Evolutionary conservation across 352 stramenopile genomes (phyloP), one percentile per base, ranked within the genome.

Genomic region (Phytophthora pinifolia): DNA sequence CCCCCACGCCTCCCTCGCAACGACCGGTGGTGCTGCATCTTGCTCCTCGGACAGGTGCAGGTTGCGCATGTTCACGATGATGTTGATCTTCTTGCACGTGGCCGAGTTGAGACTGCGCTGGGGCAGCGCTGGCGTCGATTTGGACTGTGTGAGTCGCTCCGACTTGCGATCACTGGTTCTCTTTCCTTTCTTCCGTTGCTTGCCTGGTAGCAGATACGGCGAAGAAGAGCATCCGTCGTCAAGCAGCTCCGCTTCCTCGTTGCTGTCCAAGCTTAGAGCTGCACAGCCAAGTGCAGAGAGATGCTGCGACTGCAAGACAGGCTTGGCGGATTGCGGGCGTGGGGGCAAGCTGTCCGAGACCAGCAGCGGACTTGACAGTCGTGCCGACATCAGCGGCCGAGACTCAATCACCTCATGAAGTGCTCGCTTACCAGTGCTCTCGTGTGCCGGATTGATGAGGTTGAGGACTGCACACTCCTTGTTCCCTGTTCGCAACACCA

Each of bases 281-380:
- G 25, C 9, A 56, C 50, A 9, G 56, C 42, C 27, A 32, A 72
- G 45, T 9, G 15, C 37, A 17, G 22, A 31, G 18, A 10, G 36
- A 29, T 29, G 7, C 36, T 68, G 44, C 1, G 57, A 52, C 32
- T 79, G 64, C n/a, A 74, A 44, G 14, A 67, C 55, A 2, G 74
- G 63, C 35, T 83, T 86, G 25, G 74, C 76, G 1, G 79, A 86
- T 32, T 83, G 72, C 2, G 76, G 74, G 2, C 76, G 74, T 32
- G 46, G 44, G 3, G 55, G 54, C 12, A 60, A 47, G 27, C 37
- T 56, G 8, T 64, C 29, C 15, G 46, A 44, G 3, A 36, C 17
- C 38, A 59, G 15, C 14, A 34, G 25, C 31, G 54, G 44, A 1
- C 4, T 31, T 3, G 41, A 31, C 31, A 46, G 46, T 5, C 68